These are phyloP conservation scores for Naganishia kalamii DNA, from an alignment of 768 basidiomycete genomes.

Conservation along the genomic window DNA sequence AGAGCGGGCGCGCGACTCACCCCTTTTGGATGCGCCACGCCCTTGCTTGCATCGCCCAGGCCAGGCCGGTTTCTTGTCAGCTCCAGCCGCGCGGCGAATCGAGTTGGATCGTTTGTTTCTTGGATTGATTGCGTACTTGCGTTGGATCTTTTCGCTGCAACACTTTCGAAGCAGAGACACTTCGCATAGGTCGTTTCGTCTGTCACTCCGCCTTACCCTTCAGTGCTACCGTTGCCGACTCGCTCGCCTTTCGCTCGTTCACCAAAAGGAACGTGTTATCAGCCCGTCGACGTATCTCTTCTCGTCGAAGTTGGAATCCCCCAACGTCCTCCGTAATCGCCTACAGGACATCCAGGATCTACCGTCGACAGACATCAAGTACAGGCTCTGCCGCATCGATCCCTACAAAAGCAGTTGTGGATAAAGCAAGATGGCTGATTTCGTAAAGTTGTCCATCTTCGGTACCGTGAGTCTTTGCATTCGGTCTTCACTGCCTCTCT, in stretches of 20 bases:
- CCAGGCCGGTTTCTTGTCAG: neutral
- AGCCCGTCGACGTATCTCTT: neutral
- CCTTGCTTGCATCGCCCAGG: neutral
- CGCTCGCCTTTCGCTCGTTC: neutral
- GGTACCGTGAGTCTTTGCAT: slow-evolving; percentile 62
- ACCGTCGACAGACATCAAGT: neutral
- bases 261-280: neutral
- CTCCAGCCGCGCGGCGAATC: neutral
- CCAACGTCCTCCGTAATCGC: neutral
- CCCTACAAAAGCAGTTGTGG: neutral
- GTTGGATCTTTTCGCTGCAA: neutral
- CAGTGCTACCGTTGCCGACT: neutral
- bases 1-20: neutral
- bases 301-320: neutral
- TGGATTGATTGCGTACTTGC: neutral
- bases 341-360: neutral
- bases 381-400: neutral
- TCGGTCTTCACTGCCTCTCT: neutral
- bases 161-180: neutral
- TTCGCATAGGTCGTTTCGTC: neutral
- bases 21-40: neutral
- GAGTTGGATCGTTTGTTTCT: neutral
- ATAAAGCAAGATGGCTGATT: slow-evolving; percentile 48
- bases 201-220: neutral
- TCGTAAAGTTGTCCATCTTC: slow-evolving; percentile 97